Evolutionary conservation across 1,284 basidiomycete genomes (phyloP).

Genomic region (Ustilago trichophora): DNA sequence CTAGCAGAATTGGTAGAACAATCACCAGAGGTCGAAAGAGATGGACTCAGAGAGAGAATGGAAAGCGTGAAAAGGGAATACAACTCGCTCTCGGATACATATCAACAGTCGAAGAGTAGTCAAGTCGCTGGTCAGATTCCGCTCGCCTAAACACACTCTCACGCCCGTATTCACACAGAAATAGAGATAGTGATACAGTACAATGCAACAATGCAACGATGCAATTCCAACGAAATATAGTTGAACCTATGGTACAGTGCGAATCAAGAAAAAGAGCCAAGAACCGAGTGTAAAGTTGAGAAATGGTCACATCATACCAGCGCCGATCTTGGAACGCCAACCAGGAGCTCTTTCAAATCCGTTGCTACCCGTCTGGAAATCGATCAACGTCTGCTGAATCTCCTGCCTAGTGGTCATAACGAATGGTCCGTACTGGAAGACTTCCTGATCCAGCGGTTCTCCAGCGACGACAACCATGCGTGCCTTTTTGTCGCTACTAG

Average conservation of each 20-base stretch:
- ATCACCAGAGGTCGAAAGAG: not conserved
- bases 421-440: conserved; percentile 80
- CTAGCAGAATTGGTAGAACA: conserved; percentile 8
- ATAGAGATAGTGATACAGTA: too few species aligned
- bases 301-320: too few species aligned
- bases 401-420: conserved; percentile 84
- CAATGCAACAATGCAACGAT: too few species aligned
- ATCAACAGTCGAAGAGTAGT: conserved; percentile 11
- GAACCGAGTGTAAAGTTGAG: too few species aligned
- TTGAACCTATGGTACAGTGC: too few species aligned
- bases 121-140: conserved; percentile 3
- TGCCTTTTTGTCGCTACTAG: conserved; percentile 25
- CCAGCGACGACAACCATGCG: conserved; percentile 74
- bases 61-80: conserved; percentile 5
- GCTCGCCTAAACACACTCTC: conserved; percentile 4
- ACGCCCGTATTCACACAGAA: too few species aligned
- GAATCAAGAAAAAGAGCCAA: not conserved
- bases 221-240: too few species aligned
- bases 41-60: not conserved
- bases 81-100: conserved; percentile 1
- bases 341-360: conserved; percentile 89
- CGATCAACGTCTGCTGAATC: conserved; percentile 81
- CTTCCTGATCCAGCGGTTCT: conserved; percentile 86
- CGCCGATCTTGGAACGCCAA: conserved; percentile 82
- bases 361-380: conserved; percentile 82